These are phyloP conservation scores for Crucibulum laeve DNA, from an alignment of 768 basidiomycete species.

Conservation along the genomic window DNA sequence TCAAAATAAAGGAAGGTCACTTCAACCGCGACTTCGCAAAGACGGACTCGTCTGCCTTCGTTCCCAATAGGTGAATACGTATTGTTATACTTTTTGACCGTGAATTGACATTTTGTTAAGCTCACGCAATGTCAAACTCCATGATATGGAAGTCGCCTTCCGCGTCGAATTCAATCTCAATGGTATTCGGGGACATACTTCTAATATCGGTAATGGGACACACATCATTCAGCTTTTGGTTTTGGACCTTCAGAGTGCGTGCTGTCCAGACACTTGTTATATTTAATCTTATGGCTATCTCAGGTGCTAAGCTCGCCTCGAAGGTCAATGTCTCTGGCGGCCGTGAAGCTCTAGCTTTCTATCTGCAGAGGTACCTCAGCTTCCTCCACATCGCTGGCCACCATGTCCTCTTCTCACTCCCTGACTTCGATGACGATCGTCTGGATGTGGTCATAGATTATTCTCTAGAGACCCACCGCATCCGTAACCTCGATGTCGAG, in stretches of 20 bases:
- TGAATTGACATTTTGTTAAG: conserved; percentile 2
- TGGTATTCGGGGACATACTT: conserved; percentile 1
- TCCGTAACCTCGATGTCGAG: conserved; percentile 7
- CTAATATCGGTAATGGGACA: conserved; percentile 3
- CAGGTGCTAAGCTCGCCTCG: conserved; percentile 8
- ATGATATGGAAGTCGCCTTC: conserved; percentile 7
- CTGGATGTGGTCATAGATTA: conserved; percentile 13
- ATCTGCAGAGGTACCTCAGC: conserved; percentile 13
- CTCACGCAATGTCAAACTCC: conserved; percentile 3
- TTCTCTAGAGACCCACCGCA: conserved; percentile 11
- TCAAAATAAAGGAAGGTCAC: conserved; percentile 13
- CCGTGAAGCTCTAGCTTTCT: conserved; percentile 9
- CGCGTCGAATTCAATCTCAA: conserved; percentile 6
- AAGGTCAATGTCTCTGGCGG: conserved; percentile 3
- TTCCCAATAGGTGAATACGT: conserved; percentile 4
- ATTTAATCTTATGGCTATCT: no score
- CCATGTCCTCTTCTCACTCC: conserved; percentile 17
- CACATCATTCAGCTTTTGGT: conserved; percentile 8
- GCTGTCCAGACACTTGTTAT: no score
- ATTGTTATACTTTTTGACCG: background rate
- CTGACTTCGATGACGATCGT: conserved; percentile 15
- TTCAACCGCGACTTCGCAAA: conserved; percentile 10
- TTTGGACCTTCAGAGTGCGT: conserved; percentile 9
- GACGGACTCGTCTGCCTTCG: conserved; percentile 2
- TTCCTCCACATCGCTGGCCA: conserved; percentile 15